Conservation (phyloP, 2,329 filamentous ascomycete species). For the Cladophialophora chaetospira region DNA sequence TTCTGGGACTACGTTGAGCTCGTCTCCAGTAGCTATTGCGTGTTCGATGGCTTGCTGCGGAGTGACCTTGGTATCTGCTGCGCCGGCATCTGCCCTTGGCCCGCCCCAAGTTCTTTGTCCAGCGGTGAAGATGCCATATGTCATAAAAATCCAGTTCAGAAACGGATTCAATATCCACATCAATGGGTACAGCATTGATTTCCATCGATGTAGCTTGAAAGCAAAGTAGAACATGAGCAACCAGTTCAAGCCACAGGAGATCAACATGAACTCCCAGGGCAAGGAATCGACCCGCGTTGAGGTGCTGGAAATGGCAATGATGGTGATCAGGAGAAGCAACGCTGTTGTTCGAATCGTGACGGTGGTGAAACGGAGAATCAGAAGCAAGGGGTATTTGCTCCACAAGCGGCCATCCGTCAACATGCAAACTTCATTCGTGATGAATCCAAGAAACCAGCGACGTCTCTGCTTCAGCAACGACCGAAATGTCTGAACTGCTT, state of each 20-base stretch:
- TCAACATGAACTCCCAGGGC: constrained; percentile 88
- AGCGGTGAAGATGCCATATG: constrained; percentile 93
- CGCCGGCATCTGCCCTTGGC: constrained; percentile 82
- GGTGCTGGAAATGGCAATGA: constrained; percentile 81
- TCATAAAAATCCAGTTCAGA: constrained; percentile 98
- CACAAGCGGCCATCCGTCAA: constrained; percentile 90
- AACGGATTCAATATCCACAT: constrained; percentile 97
- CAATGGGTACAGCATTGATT: constrained; percentile 90
- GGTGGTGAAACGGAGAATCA: constrained; percentile 87
- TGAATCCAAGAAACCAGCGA: constrained; percentile 95
- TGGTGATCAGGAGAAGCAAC: constrained; percentile 90
- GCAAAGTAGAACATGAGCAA: constrained; percentile 95
- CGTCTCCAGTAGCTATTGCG: constrained; percentile 77
- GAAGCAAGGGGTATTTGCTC: constrained; percentile 84
- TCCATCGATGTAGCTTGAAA: constrained; percentile 80
- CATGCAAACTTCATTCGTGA: constrained; percentile 98
- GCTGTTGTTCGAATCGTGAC: constrained; percentile 96
- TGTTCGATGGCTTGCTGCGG: constrained; percentile 81
- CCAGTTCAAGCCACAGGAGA: constrained; percentile 93
- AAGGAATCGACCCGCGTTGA: constrained; percentile 75
- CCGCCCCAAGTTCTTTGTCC: constrained; percentile 95
- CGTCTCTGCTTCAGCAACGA: constrained; percentile 91
- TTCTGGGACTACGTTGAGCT: constrained; percentile 85
- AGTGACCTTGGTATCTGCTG: constrained; percentile 73
- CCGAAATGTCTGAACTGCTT: constrained; percentile 84